Percentiles rank a stretch among this genome's conserved stretches.
phyloP scores from a whole-genome alignment of 352 stramenopile genomes.

The Labyrinthula sp. region DNA sequence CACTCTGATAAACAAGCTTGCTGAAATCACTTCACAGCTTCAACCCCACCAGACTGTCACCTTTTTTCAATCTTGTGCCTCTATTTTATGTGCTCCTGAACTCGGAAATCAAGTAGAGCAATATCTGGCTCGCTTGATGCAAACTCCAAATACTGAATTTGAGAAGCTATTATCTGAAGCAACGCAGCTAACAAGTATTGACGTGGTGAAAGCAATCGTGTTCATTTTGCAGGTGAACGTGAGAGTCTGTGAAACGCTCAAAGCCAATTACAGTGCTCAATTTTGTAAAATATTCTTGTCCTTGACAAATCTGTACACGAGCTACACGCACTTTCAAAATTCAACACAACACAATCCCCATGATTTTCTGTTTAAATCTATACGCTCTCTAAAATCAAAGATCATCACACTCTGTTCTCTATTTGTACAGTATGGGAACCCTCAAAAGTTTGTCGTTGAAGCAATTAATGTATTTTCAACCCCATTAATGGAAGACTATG shows the following conservation, averaged over 20 bases:
- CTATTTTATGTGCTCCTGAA: constrained; percentile 38
- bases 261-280: constrained; percentile 44
- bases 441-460: too few relatives aligned
- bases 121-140: constrained; percentile 61
- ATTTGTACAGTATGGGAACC: too few relatives aligned
- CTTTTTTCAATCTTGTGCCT: constrained; percentile 93
- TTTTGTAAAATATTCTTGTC: constrained; percentile 36
- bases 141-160: constrained; percentile 71
- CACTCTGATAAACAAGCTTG: constrained; percentile 77
- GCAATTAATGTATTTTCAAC: too few relatives aligned
- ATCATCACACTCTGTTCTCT: too few relatives aligned
- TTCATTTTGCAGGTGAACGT: constrained; percentile 97
- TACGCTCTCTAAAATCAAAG: too few relatives aligned
- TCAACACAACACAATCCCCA: too few relatives aligned
- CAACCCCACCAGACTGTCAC: constrained; percentile 95
- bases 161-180: constrained; percentile 51
- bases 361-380: too few relatives aligned
- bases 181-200: constrained; percentile 41
- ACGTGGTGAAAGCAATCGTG: constrained; percentile 68
- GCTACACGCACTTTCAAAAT: too few relatives aligned
- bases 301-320: too few relatives aligned
- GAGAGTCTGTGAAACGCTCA: too few relatives aligned
- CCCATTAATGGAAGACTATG: too few relatives aligned
- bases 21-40: constrained; percentile 83
- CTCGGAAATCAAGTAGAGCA: constrained; percentile 4